A percentile compares a stretch with the other conserved stretches of the same genome.
Evolutionary conservation across 163 green algal species (phyloP).

Genomic region (Scenedesmus sp.): DNA sequence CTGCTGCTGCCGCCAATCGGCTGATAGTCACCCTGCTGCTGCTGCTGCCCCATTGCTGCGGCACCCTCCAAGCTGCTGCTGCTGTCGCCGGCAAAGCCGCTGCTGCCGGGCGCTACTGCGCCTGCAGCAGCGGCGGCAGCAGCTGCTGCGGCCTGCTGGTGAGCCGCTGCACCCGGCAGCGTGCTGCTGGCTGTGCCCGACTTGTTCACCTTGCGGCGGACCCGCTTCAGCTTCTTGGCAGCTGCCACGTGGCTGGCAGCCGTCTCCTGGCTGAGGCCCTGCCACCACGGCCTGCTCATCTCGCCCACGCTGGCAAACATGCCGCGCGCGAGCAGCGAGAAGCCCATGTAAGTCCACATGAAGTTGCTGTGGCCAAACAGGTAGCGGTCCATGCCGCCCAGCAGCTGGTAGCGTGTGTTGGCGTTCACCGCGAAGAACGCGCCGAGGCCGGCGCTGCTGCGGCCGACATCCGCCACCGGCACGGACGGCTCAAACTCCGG

Average conservation of each 20-base stretch:
- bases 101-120: neutral
- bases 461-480: conserved; percentile 76
- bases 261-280: conserved; percentile 61
- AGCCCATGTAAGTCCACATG: conserved; percentile 75
- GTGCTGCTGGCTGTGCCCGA: conserved; percentile 10
- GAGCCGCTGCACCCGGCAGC: neutral
- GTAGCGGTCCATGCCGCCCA: conserved; percentile 90
- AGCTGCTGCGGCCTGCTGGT: neutral
- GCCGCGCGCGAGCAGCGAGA: conserved; percentile 56
- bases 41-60: conserved; percentile 19
- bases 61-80: conserved; percentile 1
- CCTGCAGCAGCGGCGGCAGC: conserved; percentile 32
- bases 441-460: conserved; percentile 82
- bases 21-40: neutral
- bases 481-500: conserved; percentile 83
- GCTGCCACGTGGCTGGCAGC: conserved; percentile 20
- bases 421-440: conserved; percentile 88
- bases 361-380: conserved; percentile 86
- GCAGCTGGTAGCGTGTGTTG: conserved; percentile 86
- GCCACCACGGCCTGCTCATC: conserved; percentile 67
- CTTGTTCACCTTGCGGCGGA: conserved; percentile 47
- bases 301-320: conserved; percentile 64
- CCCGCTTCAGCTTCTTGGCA: conserved; percentile 23
- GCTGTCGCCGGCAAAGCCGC: neutral
- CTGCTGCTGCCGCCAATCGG: neutral